Evolutionary conservation across 306 rosid species (phyloP).

Genomic region (Lithocarpus polystachyus): DNA sequence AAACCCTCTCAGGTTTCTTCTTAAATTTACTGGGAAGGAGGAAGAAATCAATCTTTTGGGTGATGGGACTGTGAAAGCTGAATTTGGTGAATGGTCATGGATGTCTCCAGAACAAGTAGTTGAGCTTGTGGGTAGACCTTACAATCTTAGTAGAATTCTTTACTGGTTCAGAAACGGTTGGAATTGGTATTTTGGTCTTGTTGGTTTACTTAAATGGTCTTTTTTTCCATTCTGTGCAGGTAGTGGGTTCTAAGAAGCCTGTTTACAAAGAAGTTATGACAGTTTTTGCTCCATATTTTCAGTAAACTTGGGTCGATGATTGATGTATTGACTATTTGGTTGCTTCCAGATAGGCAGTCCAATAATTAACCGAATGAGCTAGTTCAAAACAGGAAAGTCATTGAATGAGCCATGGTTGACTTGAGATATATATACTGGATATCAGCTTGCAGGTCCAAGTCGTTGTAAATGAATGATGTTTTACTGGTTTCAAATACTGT

Average conservation of each 20-base stretch:
- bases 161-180: conserved; percentile 6
- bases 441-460: background rate
- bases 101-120: conserved; percentile 53
- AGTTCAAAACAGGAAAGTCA: background rate
- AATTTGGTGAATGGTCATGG: conserved; percentile 97
- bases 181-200: background rate
- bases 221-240: conserved; percentile 43
- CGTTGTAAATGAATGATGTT: background rate
- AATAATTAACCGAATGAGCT: background rate
- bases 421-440: background rate
- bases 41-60: conserved; percentile 89
- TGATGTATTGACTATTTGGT: background rate
- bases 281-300: conserved; percentile 58
- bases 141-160: background rate
- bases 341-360: background rate
- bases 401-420: background rate
- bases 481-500: no score
- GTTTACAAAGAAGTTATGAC: conserved; percentile 75
- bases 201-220: background rate
- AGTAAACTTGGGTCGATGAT: conserved; percentile 13
- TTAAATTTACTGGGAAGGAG: conserved; percentile 71
- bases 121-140: conserved; percentile 55
- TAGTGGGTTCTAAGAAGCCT: conserved; percentile 88
- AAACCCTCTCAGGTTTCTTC: conserved; percentile 61
- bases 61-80: conserved; percentile 88